Evolutionary conservation across 2,329 filamentous ascomycete genomes (phyloP), one percentile per base, ranked within the genome.

Genomic region (Diaporthe sp.): DNA sequence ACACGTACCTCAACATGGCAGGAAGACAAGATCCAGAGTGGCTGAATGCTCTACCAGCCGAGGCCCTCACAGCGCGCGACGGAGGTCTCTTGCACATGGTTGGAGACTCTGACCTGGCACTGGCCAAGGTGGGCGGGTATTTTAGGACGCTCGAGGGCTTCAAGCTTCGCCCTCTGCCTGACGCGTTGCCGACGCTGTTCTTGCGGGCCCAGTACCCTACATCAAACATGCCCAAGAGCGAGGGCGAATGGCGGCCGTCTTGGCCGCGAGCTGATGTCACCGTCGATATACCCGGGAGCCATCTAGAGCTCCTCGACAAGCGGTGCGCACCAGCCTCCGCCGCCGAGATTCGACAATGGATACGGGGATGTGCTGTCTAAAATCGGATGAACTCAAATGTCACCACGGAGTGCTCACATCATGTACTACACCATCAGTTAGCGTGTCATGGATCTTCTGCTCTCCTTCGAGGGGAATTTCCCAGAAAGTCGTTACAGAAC

Each of bases 111-210:
- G 65, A 70, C 10, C 15, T 55, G 31, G 65, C 65, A 9, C 65
- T 70, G n/a, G 65, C 34, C 15, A 70, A 70, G n/a, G 7, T 55
- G 0, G 65, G 65, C 15, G 65, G 65, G 9, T 70, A 55, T 15
- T 55, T 55, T 1, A 39, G n/a, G 34, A 9, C 49, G 1, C 37
- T 70, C 2, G 31, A 15, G n/a, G 10, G 22, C 49, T 39, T 31
- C 10, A 39, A 42, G 37, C 65, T 20, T 8, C 34, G 17, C 12
- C 2, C 15, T 1, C 65, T 70, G 0, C 47, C 65, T 1, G 49
- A 2, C 2, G 49, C 13, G 8, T 10, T 70, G 49, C 65, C 31
- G 15, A 70, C 31, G 2, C 49, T 70, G 13, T 31, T 70, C 22
- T 9, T 70, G 65, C 65, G 65, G 0, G 49, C 65, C 15, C 34